Evolutionary conservation across 768 basidiomycete genomes (phyloP).

Genomic region (Pisolithus sp.): DNA sequence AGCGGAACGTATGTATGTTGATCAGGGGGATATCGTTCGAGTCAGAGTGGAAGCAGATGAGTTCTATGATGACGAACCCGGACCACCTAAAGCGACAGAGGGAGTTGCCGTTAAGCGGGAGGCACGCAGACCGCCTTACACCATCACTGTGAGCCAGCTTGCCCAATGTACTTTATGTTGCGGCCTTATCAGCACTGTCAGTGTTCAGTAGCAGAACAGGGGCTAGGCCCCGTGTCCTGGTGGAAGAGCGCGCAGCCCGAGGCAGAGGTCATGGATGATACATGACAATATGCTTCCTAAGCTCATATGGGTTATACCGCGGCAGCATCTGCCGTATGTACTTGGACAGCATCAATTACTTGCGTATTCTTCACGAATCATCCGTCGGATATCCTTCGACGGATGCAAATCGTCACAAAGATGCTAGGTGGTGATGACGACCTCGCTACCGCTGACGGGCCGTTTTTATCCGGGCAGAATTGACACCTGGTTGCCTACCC

Average conservation of each 20-base stretch:
- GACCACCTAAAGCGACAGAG: conserved; percentile 69
- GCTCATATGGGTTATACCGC: too few relatives aligned
- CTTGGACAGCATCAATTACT: too few relatives aligned
- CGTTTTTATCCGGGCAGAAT: too few relatives aligned
- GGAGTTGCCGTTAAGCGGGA: conserved; percentile 55
- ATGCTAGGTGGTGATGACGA: too few relatives aligned
- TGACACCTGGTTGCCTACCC: too few relatives aligned
- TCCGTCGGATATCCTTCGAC: too few relatives aligned
- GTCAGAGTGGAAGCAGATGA: conserved; percentile 77
- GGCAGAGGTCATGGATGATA: conserved; percentile 37
- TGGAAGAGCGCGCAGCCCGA: conserved; percentile 52
- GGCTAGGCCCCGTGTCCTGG: conserved; percentile 70
- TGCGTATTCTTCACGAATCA: too few relatives aligned
- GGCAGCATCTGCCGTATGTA: too few relatives aligned
- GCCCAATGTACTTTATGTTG: background rate
- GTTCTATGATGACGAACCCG: conserved; percentile 82
- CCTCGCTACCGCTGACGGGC: too few relatives aligned
- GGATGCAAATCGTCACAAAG: too few relatives aligned
- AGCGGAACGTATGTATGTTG: conserved; percentile 72
- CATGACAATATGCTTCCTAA: conserved; percentile 12
- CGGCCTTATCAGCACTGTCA: conserved; percentile 19
- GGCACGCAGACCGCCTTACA: conserved; percentile 54
- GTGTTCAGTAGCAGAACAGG: conserved; percentile 82
- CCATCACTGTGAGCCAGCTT: conserved; percentile 49
- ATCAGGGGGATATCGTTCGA: conserved; percentile 67